Evolutionary conservation across 257 asterid species (phyloP).

Genomic region (Capsicum rhomboideum): DNA sequence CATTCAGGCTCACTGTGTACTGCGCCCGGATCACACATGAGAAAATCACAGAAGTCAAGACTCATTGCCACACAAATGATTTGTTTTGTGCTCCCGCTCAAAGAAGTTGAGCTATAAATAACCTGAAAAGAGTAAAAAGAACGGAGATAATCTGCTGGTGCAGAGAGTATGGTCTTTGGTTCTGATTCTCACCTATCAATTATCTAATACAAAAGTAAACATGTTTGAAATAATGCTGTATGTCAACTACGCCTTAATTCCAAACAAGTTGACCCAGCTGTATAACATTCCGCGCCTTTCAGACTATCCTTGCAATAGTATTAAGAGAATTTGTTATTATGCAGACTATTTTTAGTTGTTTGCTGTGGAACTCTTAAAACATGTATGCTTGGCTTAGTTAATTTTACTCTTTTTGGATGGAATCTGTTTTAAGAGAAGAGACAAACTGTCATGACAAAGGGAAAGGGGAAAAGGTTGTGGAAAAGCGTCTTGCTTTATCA

Average conservation of each 20-base stretch:
- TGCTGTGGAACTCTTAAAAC: neutral
- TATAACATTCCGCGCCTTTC: neutral
- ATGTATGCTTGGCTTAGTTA: neutral
- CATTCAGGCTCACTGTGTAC: constrained; percentile 1
- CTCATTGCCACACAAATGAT: neutral
- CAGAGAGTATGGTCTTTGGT: neutral
- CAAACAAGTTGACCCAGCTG: neutral
- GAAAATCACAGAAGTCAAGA: neutral
- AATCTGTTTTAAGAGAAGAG: neutral
- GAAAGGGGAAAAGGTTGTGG: neutral
- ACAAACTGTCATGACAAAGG: neutral
- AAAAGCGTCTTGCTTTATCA: neutral
- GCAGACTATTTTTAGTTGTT: too few relatives aligned
- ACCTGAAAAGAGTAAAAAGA: neutral
- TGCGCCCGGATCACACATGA: neutral
- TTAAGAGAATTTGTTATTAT: too few relatives aligned
- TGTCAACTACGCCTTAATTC: neutral
- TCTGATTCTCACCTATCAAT: neutral
- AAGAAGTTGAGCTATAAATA: neutral
- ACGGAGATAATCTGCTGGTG: neutral
- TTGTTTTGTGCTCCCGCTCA: neutral
- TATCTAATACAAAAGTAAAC: neutral
- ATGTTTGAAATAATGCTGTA: neutral
- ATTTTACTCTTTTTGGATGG: neutral
- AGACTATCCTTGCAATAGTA: too few relatives aligned